These are phyloP conservation scores for Dactylis glomerata DNA, from an alignment of 176 grass and related monocot genomes.

Conservation along the genomic window DNA sequence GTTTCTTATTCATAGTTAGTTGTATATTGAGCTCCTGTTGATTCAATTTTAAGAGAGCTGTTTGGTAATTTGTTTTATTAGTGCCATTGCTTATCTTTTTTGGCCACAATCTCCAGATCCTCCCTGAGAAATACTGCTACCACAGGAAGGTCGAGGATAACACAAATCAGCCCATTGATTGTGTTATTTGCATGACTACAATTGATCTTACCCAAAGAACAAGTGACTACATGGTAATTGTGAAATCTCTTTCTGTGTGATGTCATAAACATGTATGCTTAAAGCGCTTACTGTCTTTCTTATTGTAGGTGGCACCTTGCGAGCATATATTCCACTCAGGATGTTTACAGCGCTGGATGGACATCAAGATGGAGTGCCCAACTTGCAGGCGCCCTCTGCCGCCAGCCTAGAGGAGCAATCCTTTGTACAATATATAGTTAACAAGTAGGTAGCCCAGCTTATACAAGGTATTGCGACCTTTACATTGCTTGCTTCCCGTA, in stretches of 20 bases:
- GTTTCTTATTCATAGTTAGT: background rate
- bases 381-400: conserved; percentile 88
- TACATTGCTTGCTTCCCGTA: background rate
- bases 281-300: background rate
- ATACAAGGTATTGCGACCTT: conserved; percentile 45
- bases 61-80: background rate
- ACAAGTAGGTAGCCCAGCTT: conserved; percentile 47
- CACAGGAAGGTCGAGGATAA: conserved; percentile 70
- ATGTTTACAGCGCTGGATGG: conserved; percentile 99
- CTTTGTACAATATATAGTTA: conserved; percentile 60
- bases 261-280: background rate
- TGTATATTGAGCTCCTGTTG: background rate
- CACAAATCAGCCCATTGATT: conserved; percentile 61
- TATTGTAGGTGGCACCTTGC: conserved; percentile 82
- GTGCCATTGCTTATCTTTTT: background rate
- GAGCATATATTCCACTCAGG: conserved; percentile 98
- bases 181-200: conserved; percentile 96
- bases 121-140: conserved; percentile 97
- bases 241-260: background rate
- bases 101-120: conserved; percentile 56
- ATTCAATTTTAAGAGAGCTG: background rate
- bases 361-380: conserved; percentile 99
- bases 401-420: conserved; percentile 53
- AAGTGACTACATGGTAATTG: conserved; percentile 96
- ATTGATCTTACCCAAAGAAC: conserved; percentile 72